phyloP scores from a whole-genome alignment of 805 yeast genomes.

The Starmerella apicola region DNA sequence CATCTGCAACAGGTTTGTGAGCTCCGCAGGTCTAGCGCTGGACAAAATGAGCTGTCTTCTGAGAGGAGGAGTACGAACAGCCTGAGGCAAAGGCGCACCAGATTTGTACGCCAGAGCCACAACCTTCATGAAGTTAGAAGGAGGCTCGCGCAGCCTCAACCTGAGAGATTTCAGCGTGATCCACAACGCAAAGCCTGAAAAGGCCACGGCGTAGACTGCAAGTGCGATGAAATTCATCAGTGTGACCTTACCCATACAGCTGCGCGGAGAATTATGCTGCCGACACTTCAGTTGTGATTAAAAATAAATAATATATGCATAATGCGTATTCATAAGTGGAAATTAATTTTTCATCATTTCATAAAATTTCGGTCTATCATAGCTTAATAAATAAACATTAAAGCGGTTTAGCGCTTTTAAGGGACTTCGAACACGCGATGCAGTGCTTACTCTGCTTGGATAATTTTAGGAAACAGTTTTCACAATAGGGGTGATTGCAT shows the following conservation, averaged over 20 bases:
- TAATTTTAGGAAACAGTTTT: slow-evolving; percentile 42
- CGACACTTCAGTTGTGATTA: background rate
- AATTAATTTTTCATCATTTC: too few relatives aligned
- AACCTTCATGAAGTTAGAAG: slow-evolving; percentile 15
- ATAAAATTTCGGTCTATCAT: background rate
- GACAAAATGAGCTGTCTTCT: slow-evolving; percentile 31
- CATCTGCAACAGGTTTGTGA: slow-evolving; percentile 16
- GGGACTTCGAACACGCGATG: slow-evolving; percentile 33
- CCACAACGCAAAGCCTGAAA: slow-evolving; percentile 10
- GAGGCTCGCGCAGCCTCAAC: slow-evolving; percentile 16
- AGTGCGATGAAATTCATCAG: background rate
- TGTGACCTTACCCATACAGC: background rate
- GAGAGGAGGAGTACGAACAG: slow-evolving; percentile 24
- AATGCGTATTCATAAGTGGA: too few relatives aligned
- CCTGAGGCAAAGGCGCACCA: slow-evolving; percentile 19
- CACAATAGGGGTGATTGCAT: slow-evolving; percentile 57
- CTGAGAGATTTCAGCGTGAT: slow-evolving; percentile 13
- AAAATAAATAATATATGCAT: too few relatives aligned
- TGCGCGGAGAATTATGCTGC: background rate
- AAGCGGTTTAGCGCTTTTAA: background rate
- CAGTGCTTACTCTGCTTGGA: slow-evolving; percentile 38
- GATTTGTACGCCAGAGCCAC: slow-evolving; percentile 13
- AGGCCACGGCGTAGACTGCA: background rate
- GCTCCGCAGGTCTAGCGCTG: slow-evolving; percentile 25
- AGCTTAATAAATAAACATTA: too few relatives aligned